Conservation (phyloP, 1,284 basidiomycete species). For the Cryptococcus sp. region DNA sequence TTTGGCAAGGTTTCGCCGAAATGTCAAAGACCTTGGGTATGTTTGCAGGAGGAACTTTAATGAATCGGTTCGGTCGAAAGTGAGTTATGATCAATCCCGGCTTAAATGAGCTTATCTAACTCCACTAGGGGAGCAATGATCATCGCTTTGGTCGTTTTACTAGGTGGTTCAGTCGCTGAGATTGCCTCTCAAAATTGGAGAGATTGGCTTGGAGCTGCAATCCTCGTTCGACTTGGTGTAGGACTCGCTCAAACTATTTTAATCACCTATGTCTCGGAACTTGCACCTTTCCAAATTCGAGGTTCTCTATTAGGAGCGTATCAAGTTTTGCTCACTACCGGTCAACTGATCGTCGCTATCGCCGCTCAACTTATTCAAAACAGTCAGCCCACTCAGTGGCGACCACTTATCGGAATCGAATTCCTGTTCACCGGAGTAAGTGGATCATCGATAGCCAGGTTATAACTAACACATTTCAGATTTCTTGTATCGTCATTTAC, state of each 20-base stretch:
- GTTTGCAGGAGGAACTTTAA: conserved; percentile 14
- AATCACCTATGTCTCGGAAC: conserved; percentile 21
- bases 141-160: conserved; percentile 9
- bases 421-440: conserved; percentile 18
- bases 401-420: conserved; percentile 18
- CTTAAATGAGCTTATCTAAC: background rate
- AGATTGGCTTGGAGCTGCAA: conserved; percentile 16
- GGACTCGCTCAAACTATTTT: conserved; percentile 21
- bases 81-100: conserved; percentile 4
- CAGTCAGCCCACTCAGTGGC: conserved; percentile 10
- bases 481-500: conserved; percentile 5
- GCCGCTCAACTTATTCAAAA: conserved; percentile 14
- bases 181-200: conserved; percentile 17
- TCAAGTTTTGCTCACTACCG: conserved; percentile 14
- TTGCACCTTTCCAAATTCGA: conserved; percentile 22
- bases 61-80: conserved; percentile 21
- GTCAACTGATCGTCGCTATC: conserved; percentile 17
- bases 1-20: conserved; percentile 21
- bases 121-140: conserved; percentile 11
- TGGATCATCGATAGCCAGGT: conserved; percentile 1
- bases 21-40: conserved; percentile 25
- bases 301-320: conserved; percentile 22
- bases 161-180: conserved; percentile 19
- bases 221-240: conserved; percentile 17
- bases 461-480: background rate